Conservation (phyloP, 1,284 basidiomycete genomes). For the Mycena citricolor region DNA sequence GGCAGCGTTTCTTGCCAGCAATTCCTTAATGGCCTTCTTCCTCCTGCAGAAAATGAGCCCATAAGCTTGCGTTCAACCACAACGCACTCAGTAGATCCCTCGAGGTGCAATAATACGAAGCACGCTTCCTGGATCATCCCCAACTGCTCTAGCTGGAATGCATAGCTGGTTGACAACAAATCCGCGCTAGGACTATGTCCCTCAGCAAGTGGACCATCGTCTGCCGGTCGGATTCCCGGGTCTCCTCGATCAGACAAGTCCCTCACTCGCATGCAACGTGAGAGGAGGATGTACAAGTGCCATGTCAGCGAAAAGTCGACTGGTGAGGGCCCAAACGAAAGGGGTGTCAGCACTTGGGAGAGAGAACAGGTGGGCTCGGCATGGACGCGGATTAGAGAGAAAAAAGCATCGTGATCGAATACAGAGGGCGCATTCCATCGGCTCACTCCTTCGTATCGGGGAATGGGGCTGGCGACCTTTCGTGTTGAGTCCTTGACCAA, state of each 20-base stretch:
- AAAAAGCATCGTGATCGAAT: slow-evolving; percentile 69
- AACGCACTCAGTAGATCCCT: slow-evolving; percentile 73
- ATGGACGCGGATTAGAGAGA: slow-evolving; percentile 80
- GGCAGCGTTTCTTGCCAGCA: slow-evolving; percentile 75
- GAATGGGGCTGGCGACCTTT: slow-evolving; percentile 61
- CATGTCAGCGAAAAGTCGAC: slow-evolving; percentile 85
- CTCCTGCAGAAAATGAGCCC: slow-evolving; percentile 47
- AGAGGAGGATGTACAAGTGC: slow-evolving; percentile 91
- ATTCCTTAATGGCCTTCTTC: slow-evolving; percentile 76
- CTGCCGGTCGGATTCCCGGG: slow-evolving; percentile 42
- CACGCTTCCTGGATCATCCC: slow-evolving; percentile 85
- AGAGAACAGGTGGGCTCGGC: slow-evolving; percentile 67
- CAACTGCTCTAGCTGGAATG: slow-evolving; percentile 80
- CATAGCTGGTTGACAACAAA: slow-evolving; percentile 80
- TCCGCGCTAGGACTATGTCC: slow-evolving; percentile 86
- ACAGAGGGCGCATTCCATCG: slow-evolving; percentile 39
- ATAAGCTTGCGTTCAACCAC: slow-evolving; percentile 1
- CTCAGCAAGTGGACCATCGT: slow-evolving; percentile 48
- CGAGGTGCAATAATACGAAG: slow-evolving; percentile 90
- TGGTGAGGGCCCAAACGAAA: slow-evolving; percentile 76
- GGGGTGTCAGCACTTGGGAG: slow-evolving; percentile 61
- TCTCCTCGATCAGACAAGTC: slow-evolving; percentile 83
- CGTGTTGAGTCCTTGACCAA: slow-evolving; percentile 43
- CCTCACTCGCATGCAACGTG: slow-evolving; percentile 77
- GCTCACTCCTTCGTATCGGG: slow-evolving; percentile 52